Evolutionary conservation across 306 rosid genomes (phyloP).

Genomic region (Senna tora): DNA sequence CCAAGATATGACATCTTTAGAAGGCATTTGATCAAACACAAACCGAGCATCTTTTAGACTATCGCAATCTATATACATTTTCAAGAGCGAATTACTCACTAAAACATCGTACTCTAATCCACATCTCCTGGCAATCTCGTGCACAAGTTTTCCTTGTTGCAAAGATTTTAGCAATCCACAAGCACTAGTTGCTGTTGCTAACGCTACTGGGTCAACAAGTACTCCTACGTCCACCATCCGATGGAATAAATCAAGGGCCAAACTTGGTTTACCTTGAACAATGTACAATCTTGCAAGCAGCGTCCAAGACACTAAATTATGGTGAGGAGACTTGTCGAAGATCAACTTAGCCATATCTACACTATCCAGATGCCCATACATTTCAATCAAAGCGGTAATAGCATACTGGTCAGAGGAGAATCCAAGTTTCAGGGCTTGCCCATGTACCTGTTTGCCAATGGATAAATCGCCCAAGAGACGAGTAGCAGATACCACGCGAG

Average conservation of each 20-base stretch:
- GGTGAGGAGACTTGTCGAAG: slow-evolving; percentile 45
- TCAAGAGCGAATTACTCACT: slow-evolving; percentile 66
- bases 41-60: slow-evolving; percentile 50
- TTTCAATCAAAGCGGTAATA: slow-evolving; percentile 55
- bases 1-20: slow-evolving; percentile 66
- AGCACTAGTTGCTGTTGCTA: slow-evolving; percentile 57
- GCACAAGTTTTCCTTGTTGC: slow-evolving; percentile 51
- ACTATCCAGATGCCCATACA: slow-evolving; percentile 58
- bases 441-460: slow-evolving; percentile 63
- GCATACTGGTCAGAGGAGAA: slow-evolving; percentile 53
- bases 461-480: slow-evolving; percentile 47
- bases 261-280: slow-evolving; percentile 46
- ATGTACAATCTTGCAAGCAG: slow-evolving; percentile 59
- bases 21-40: slow-evolving; percentile 56
- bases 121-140: slow-evolving; percentile 47
- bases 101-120: slow-evolving; percentile 61
- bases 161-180: slow-evolving; percentile 52
- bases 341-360: slow-evolving; percentile 51
- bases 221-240: slow-evolving; percentile 49
- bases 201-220: slow-evolving; percentile 55
- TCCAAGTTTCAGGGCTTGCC: slow-evolving; percentile 62
- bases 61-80: slow-evolving; percentile 68
- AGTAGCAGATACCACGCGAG: slow-evolving; percentile 62
- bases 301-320: slow-evolving; percentile 66
- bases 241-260: slow-evolving; percentile 52